Conservation (phyloP, 2,329 filamentous ascomycete species). For the Colletotrichum chrysophilum region DNA sequence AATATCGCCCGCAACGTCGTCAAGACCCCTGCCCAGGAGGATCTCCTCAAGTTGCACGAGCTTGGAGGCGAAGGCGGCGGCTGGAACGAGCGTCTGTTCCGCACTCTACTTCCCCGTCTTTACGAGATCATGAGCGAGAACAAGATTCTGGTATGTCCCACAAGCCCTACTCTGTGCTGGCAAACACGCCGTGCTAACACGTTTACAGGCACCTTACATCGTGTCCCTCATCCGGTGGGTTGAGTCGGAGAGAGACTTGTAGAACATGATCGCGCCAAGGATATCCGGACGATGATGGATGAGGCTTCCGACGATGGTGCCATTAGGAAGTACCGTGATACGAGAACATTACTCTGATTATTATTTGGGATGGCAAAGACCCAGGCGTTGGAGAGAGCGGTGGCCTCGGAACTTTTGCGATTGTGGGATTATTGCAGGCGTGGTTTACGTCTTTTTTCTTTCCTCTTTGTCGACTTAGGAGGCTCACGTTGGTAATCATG, state of each 20-base stretch:
- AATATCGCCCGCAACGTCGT: constrained; percentile 75
- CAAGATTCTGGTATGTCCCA: constrained; percentile 56
- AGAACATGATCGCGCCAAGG: background rate
- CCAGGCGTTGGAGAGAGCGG: constrained; percentile 17
- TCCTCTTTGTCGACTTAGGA: background rate
- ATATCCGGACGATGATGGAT: background rate
- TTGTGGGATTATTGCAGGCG: background rate
- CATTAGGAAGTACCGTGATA: background rate
- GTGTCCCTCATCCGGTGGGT: constrained; percentile 10
- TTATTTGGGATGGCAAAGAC: constrained; percentile 19
- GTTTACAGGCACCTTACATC: constrained; percentile 3
- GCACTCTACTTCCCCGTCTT: constrained; percentile 66
- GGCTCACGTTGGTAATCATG: background rate
- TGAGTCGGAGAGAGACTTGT: constrained; percentile 8
- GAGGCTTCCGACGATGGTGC: background rate
- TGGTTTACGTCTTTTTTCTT: background rate
- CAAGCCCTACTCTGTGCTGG: background rate
- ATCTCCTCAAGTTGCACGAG: constrained; percentile 53
- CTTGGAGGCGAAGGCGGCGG: constrained; percentile 54
- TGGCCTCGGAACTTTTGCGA: background rate
- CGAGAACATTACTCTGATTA: background rate
- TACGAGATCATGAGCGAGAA: constrained; percentile 77
- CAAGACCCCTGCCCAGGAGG: constrained; percentile 65
- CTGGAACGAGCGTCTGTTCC: constrained; percentile 73
- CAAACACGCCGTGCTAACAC: background rate